Evolutionary conservation across 2,329 filamentous ascomycete species (phyloP).

Genomic region (Mycosphaerella sp.): DNA sequence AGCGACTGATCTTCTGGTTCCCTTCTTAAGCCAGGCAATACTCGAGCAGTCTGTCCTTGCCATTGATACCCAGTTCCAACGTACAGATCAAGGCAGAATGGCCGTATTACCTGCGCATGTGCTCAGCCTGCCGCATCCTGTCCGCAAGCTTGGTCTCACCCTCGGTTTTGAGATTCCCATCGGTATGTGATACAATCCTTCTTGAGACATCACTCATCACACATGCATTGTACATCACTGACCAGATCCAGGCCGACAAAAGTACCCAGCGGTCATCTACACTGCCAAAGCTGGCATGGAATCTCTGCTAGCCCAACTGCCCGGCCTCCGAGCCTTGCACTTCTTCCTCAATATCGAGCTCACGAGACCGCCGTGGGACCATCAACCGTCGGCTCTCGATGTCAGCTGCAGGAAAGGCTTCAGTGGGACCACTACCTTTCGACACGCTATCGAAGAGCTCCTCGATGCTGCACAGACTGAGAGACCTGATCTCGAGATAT

Average conservation of each 20-base stretch:
- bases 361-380: conserved; percentile 11
- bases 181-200: neutral
- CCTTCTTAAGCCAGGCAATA: conserved; percentile 10
- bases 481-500: conserved; percentile 2
- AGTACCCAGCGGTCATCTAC: conserved; percentile 14
- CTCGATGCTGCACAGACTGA: conserved; percentile 9
- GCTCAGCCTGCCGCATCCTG: conserved; percentile 5
- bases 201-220: neutral
- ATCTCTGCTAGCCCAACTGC: conserved; percentile 11
- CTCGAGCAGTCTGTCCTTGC: conserved; percentile 12
- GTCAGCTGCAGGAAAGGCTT: conserved; percentile 15
- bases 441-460: conserved; percentile 10
- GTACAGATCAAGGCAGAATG: conserved; percentile 6
- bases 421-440: conserved; percentile 13
- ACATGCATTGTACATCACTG: neutral
- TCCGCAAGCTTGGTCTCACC: conserved; percentile 6
- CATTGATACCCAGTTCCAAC: conserved; percentile 8
- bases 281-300: conserved; percentile 14
- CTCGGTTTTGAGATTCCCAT: conserved; percentile 12
- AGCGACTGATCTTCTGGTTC: conserved; percentile 2
- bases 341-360: conserved; percentile 13
- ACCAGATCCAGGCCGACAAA: conserved; percentile 4
- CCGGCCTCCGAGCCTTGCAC: conserved; percentile 10
- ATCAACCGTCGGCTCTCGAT: conserved; percentile 8
- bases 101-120: conserved; percentile 5